These are phyloP conservation scores for Herpotrichia juniperi DNA, from an alignment of 2,329 filamentous ascomycete species.

Conservation along the genomic window DNA sequence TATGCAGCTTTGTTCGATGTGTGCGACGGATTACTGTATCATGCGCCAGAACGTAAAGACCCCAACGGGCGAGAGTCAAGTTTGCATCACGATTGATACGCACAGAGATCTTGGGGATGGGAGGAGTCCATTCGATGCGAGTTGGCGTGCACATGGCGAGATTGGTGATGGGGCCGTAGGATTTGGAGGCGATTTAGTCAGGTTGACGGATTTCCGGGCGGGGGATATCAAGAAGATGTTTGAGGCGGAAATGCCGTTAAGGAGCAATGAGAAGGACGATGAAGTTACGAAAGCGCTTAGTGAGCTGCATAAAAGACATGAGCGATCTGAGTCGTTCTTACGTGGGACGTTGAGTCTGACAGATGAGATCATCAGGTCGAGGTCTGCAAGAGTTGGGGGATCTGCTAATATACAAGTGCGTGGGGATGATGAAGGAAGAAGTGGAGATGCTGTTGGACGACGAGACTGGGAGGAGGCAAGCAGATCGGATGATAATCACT, in stretches of 20 bases:
- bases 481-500: not conserved
- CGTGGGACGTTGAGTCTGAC: not conserved
- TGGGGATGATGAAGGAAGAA: not conserved
- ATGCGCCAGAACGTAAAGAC: not conserved
- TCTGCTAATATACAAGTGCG: not conserved
- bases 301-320: not conserved
- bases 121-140: slow-evolving; percentile 27
- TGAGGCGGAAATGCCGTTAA: slow-evolving; percentile 8
- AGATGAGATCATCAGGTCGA: not conserved
- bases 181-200: slow-evolving; percentile 8
- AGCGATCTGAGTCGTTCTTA: not conserved
- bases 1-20: slow-evolving; percentile 26
- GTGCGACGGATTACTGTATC: slow-evolving; percentile 35
- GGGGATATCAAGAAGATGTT: slow-evolving; percentile 27
- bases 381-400: not conserved
- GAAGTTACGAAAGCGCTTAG: no score
- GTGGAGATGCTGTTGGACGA: not conserved
- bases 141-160: slow-evolving; percentile 37
- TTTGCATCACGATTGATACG: slow-evolving; percentile 19
- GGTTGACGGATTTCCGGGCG: slow-evolving; percentile 10
- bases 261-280: not conserved
- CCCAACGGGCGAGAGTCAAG: not conserved
- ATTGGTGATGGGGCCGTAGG: slow-evolving; percentile 4
- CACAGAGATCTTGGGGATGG: slow-evolving; percentile 37
- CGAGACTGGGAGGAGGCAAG: not conserved